Base-by-base conservation (phyloP, 2,329 filamentous ascomycete species). In the Pseudogymnoascus sp. region DNA sequence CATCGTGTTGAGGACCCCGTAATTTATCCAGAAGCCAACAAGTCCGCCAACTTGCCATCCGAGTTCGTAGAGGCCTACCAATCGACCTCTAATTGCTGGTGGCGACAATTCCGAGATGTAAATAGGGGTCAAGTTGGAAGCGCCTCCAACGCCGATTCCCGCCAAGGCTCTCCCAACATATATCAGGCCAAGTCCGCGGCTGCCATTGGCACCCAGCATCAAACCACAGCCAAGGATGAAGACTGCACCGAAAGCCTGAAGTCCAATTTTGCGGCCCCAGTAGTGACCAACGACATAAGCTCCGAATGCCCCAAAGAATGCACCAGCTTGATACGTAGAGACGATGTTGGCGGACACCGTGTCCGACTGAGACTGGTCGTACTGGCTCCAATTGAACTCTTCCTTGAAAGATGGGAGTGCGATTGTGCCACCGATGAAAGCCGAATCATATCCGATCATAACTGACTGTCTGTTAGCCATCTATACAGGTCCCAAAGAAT, bases 321-420 rank as follows among this genome's bases (percentile, higher is more conserved):
- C 88, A 61, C 89, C 89, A 8, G 89, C 89, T 72, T 92, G 89
- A 74, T 90, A 92, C 59, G 87, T 82, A 23, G 86, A 90, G 58
- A 91, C 88, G 63, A 92, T 90, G 71, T 92, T 92, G 67, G 85
- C 77, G 67, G 83, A 85, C 55, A 88, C 75, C 3, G 88, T 72
- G 28, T 83, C 79, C 23, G 84, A 74, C n/a, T 80, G 68, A 2
- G 67, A 60, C 69, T 72, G 73, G 85, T 80, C 2, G 72, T 67
- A 28, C 30, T 48, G 59, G 2, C 71, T 74, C 66, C 91, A 85
- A 12, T 75, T 67, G 70, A 92, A 92, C 69, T 92, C 89, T 1
- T 76, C 67, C 45, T 76, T 77, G 72, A 92, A 92, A 0, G 87
- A 87, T 0, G 80, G 76, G 28, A 92, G 76, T 1, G 86, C 82